These are phyloP conservation scores for Colletotrichum sojae DNA, from an alignment of 2,329 filamentous ascomycete genomes.

Conservation along the genomic window DNA sequence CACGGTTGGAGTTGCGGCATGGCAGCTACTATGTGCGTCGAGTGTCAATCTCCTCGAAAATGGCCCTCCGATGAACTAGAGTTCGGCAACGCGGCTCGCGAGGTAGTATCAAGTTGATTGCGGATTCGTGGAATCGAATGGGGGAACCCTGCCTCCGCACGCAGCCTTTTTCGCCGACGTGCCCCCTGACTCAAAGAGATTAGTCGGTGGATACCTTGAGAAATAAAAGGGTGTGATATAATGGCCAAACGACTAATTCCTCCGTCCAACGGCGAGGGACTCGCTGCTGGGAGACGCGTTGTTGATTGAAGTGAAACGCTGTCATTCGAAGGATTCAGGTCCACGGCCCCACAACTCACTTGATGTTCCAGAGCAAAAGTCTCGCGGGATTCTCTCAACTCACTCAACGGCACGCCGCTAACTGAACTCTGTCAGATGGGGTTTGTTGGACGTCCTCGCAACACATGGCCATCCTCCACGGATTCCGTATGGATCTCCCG, in stretches of 20 bases:
- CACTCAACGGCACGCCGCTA: slow-evolving; percentile 13
- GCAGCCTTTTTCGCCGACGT: background rate
- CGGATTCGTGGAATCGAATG: slow-evolving; percentile 22
- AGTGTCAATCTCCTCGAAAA: background rate
- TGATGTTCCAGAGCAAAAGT: background rate
- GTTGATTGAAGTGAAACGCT: slow-evolving; percentile 21
- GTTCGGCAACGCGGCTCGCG: slow-evolving; percentile 17
- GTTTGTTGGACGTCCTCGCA: background rate
- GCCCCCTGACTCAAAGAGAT: slow-evolving; percentile 26
- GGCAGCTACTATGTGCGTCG: background rate
- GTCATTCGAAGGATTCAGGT: slow-evolving; percentile 16
- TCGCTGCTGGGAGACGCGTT: background rate
- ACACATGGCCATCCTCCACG: background rate
- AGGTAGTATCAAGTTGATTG: slow-evolving; percentile 25
- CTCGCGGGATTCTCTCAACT: slow-evolving; percentile 3
- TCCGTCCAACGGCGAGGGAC: background rate
- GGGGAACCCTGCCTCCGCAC: slow-evolving; percentile 21
- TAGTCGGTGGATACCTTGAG: slow-evolving; percentile 24
- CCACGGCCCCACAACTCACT: slow-evolving; percentile 1
- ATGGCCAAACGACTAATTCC: slow-evolving; percentile 16
- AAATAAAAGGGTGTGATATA: slow-evolving; percentile 25
- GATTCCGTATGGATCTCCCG: slow-evolving; percentile 13
- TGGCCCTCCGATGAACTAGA: background rate
- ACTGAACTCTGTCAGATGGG: slow-evolving; percentile 9
- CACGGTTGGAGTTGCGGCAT: background rate